Evolutionary conservation across 2,329 filamentous ascomycete species (phyloP).

Genomic region (Didymella pinodella): DNA sequence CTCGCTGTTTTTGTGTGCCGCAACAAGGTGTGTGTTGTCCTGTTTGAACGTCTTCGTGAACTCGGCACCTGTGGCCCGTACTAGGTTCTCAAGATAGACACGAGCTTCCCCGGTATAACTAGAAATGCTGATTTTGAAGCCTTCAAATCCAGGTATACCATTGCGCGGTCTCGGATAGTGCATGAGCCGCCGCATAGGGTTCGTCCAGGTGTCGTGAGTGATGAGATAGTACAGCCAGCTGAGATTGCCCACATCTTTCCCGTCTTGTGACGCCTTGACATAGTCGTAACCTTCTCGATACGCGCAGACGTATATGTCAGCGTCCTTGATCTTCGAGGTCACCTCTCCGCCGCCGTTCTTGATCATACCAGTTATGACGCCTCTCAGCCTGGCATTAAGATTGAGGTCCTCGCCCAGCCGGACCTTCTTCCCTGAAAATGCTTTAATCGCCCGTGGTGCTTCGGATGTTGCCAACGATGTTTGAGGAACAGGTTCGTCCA

Average conservation of each 20-base stretch:
- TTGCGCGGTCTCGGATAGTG: conserved; percentile 86
- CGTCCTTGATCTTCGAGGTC: conserved; percentile 69
- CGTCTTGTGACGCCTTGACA: conserved; percentile 73
- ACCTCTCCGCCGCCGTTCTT: conserved; percentile 73
- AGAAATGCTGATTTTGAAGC: conserved; percentile 83
- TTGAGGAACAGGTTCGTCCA: conserved; percentile 32
- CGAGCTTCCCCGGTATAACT: conserved; percentile 97
- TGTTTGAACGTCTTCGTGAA: conserved; percentile 95
- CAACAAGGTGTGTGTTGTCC: conserved; percentile 95
- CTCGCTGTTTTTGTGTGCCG: conserved; percentile 86
- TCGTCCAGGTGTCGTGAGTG: conserved; percentile 86
- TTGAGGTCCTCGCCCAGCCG: conserved; percentile 79
- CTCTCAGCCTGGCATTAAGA: conserved; percentile 70
- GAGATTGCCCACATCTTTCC: conserved; percentile 88
- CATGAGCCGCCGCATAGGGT: conserved; percentile 79
- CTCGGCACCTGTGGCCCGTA: conserved; percentile 81
- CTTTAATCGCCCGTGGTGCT: conserved; percentile 53
- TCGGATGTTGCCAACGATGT: conserved; percentile 32
- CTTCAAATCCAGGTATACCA: conserved; percentile 80
- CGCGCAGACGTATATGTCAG: conserved; percentile 86
- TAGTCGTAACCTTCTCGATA: conserved; percentile 86
- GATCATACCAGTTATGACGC: conserved; percentile 76
- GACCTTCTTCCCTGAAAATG: conserved; percentile 80
- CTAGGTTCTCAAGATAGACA: conserved; percentile 90
- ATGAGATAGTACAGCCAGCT: conserved; percentile 95